These are phyloP conservation scores for Penicillium brasilianum DNA, from an alignment of 2,329 filamentous ascomycete genomes.

Conservation along the genomic window DNA sequence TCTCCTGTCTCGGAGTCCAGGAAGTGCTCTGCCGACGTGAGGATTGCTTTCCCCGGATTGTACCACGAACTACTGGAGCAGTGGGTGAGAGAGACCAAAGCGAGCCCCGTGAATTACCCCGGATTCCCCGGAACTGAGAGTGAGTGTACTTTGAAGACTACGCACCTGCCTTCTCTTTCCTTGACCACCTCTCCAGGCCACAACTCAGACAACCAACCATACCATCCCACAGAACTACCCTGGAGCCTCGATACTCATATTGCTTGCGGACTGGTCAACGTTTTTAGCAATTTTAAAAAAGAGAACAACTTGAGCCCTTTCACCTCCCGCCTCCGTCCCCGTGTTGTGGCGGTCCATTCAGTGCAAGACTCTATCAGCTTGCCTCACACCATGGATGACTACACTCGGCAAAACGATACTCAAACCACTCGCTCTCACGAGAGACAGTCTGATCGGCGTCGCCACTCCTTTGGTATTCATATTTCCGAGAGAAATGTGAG, in stretches of 20 bases:
- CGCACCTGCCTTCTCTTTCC: neutral
- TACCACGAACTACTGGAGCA: constrained; percentile 27
- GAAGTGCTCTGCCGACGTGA: constrained; percentile 20
- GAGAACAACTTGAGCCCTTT: neutral
- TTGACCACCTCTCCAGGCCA: neutral
- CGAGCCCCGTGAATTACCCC: neutral
- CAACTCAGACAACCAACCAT: neutral
- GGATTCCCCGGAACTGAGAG: neutral
- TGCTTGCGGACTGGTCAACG: neutral
- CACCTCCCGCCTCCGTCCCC: neutral
- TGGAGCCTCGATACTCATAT: neutral
- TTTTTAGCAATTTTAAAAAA: neutral
- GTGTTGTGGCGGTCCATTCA: neutral
- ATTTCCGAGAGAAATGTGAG: constrained; percentile 21
- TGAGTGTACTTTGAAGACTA: neutral
- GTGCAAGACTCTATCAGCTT: neutral
- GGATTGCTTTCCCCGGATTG: constrained; percentile 27
- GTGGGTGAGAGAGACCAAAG: constrained; percentile 15
- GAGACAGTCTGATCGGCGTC: neutral
- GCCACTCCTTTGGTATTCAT: constrained; percentile 25
- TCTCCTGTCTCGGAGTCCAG: constrained; percentile 9
- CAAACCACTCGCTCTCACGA: neutral
- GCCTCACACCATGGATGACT: neutral
- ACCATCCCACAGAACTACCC: neutral
- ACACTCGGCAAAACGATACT: neutral